These are phyloP conservation scores for Clonostachys sp. DNA, from an alignment of 2,329 filamentous ascomycete genomes.

Conservation along the genomic window DNA sequence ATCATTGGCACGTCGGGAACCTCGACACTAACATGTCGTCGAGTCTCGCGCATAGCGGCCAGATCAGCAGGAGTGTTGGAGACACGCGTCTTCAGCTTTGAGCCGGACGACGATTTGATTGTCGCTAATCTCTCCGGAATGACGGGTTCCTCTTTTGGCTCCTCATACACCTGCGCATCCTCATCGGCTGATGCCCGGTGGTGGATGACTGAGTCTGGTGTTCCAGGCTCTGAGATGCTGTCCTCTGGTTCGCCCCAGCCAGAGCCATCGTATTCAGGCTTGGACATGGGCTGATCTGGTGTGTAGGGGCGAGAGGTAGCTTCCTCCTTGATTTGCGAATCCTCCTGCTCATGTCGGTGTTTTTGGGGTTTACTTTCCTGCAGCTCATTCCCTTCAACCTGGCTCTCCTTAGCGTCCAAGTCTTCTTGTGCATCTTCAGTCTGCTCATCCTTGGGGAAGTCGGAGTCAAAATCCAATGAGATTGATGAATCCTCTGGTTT, in stretches of 20 bases:
- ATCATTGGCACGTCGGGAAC: constrained; percentile 55
- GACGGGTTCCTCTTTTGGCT: constrained; percentile 47
- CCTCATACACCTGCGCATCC: constrained; percentile 22
- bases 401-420: constrained; percentile 1
- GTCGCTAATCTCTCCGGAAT: constrained; percentile 83
- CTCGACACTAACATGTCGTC: constrained; percentile 79
- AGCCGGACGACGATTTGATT: constrained; percentile 75
- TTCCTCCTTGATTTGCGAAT: constrained; percentile 15
- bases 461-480: constrained; percentile 37
- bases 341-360: constrained; percentile 10
- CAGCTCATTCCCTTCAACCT: neutral
- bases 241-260: constrained; percentile 53
- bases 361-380: no score
- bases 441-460: constrained; percentile 34
- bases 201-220: constrained; percentile 87
- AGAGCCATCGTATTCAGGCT: constrained; percentile 59
- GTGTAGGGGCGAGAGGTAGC: constrained; percentile 37
- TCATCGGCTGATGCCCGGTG: constrained; percentile 50
- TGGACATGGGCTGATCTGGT: constrained; percentile 43
- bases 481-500: constrained; percentile 29
- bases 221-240: constrained; percentile 58
- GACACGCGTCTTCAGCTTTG: constrained; percentile 81
- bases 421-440: constrained; percentile 20
- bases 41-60: constrained; percentile 77
- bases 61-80: constrained; percentile 85